Conservation (phyloP, 495 filamentous ascomycete genomes). For the Aspergillus nanangensis region DNA sequence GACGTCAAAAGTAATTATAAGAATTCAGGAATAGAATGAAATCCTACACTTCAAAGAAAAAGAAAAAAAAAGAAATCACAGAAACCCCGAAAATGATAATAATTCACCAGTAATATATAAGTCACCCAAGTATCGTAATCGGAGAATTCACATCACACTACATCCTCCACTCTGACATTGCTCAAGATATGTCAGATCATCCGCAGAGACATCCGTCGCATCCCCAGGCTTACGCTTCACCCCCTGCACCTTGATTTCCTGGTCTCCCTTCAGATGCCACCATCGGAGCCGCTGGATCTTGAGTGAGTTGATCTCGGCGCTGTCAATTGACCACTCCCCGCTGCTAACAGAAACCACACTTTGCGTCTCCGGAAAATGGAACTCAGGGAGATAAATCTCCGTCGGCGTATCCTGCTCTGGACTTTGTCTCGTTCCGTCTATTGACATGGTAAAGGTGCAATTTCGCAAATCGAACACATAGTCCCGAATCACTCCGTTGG, state of each 20-base stretch:
- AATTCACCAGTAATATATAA: neutral
- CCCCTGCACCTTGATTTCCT: conserved; percentile 74
- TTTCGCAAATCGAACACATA: conserved; percentile 77
- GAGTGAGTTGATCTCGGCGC: conserved; percentile 60
- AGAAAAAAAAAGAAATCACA: neutral
- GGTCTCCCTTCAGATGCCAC: conserved; percentile 86
- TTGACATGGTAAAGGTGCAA: conserved; percentile 65
- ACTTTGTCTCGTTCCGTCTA: conserved; percentile 50
- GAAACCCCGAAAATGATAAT: neutral
- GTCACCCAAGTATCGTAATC: no score
- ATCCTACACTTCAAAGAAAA: neutral
- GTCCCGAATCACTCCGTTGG: conserved; percentile 59
- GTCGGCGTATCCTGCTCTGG: conserved; percentile 60
- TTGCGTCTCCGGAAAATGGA: conserved; percentile 78
- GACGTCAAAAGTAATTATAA: no score
- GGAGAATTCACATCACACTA: conserved; percentile 41
- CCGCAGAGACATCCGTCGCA: conserved; percentile 23
- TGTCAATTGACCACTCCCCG: conserved; percentile 84
- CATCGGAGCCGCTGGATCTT: conserved; percentile 72
- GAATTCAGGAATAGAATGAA: neutral
- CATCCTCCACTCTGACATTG: conserved; percentile 53
- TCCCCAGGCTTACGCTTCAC: conserved; percentile 57
- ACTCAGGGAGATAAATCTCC: conserved; percentile 82
- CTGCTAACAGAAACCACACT: conserved; percentile 70
- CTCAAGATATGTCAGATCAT: conserved; percentile 62